phyloP scores from a whole-genome alignment of 2,329 filamentous ascomycete species.

The Microsporum canis region DNA sequence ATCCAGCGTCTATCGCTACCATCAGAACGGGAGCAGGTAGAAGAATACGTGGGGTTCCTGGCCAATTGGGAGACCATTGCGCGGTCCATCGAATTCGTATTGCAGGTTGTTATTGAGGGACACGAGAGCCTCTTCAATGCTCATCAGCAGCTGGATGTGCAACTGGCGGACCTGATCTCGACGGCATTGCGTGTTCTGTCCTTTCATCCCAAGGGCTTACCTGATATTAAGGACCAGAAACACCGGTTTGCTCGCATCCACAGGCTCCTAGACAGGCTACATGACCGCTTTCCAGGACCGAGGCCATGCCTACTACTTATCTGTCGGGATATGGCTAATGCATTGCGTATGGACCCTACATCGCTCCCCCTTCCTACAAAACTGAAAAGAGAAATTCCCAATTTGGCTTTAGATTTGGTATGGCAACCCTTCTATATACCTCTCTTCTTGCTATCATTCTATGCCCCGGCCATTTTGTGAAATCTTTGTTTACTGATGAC shows the following conservation, averaged over 20 bases:
- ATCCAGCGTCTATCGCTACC: conserved; percentile 34
- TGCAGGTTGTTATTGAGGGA: conserved; percentile 29
- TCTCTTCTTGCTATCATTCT: neutral
- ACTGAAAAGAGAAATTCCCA: conserved; percentile 28
- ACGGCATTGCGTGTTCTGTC: conserved; percentile 30
- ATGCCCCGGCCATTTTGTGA: neutral
- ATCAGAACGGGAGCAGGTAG: conserved; percentile 25
- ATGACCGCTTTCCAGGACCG: conserved; percentile 31
- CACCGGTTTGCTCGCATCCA: conserved; percentile 33
- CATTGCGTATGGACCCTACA: conserved; percentile 27
- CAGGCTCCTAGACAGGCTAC: conserved; percentile 28
- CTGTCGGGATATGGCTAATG: conserved; percentile 29
- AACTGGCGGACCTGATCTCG: conserved; percentile 30
- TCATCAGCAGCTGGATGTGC: conserved; percentile 26
- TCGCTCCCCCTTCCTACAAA: conserved; percentile 24
- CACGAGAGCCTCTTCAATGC: conserved; percentile 27
- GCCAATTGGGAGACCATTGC: conserved; percentile 34
- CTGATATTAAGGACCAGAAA: conserved; percentile 26
- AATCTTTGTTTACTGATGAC: conserved; percentile 1
- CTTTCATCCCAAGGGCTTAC: conserved; percentile 30
- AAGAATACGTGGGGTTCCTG: conserved; percentile 30
- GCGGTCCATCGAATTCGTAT: conserved; percentile 30
- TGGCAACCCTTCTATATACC: conserved; percentile 25
- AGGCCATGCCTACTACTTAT: conserved; percentile 31
- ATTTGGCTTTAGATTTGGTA: conserved; percentile 30